Evolutionary conservation across 2,329 filamentous ascomycete species (phyloP).

Genomic region (Hymenoscyphus albidus): DNA sequence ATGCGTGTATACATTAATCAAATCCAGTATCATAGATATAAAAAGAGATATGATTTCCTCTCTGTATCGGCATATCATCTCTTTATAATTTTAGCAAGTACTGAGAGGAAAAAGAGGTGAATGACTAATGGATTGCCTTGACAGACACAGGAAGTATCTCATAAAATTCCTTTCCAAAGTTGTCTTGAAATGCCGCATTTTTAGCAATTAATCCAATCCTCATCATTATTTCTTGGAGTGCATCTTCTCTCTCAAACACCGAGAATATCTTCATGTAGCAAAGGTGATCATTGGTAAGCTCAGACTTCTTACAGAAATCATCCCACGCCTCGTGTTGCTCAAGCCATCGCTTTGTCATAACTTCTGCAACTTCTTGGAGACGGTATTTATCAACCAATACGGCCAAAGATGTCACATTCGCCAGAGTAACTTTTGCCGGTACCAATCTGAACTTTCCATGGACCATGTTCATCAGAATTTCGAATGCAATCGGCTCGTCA

Average conservation of each 20-base stretch:
- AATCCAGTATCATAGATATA: no score
- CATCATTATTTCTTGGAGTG: no score
- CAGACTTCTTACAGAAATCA: not conserved
- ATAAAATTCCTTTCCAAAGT: no score
- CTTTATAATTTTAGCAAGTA: no score
- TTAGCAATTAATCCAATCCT: no score
- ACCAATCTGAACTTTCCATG: constrained; percentile 30
- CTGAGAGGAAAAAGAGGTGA: no score
- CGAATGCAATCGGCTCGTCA: constrained; percentile 34
- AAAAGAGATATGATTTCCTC: no score
- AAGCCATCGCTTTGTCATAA: constrained; percentile 12
- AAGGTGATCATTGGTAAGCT: not conserved
- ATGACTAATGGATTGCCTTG: no score
- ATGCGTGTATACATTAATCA: no score
- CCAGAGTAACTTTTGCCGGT: constrained; percentile 26
- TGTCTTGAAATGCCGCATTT: no score
- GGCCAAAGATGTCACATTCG: constrained; percentile 32
- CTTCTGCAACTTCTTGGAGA: constrained; percentile 11
- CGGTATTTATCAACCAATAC: constrained; percentile 32
- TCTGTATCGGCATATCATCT: no score
- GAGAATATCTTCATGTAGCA: not conserved
- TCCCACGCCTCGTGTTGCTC: constrained; percentile 2
- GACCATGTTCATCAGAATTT: constrained; percentile 30
- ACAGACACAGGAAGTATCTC: no score
- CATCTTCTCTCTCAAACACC: not conserved